Evolutionary conservation across 2,329 filamentous ascomycete genomes (phyloP).

Genomic region (Talaromyces sp.): DNA sequence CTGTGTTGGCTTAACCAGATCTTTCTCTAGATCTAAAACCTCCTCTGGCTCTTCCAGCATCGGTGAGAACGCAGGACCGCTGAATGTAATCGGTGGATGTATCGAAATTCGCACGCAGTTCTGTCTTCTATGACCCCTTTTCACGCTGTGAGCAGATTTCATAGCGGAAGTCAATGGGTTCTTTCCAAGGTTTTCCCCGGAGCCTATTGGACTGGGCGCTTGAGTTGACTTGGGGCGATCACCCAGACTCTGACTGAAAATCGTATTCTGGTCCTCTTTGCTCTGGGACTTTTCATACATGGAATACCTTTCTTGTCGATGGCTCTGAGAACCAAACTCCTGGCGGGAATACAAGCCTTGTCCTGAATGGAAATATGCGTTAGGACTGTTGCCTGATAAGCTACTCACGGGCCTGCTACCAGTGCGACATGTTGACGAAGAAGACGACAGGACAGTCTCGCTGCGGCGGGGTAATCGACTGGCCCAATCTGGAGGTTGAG

Average conservation of each 20-base stretch:
- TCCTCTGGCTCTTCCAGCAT: conserved; percentile 38
- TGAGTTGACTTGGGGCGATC: conserved; percentile 14
- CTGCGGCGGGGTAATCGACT: conserved; percentile 30
- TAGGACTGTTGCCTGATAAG: conserved; percentile 12
- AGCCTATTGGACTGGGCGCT: conserved; percentile 24
- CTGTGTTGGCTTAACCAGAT: conserved; percentile 6
- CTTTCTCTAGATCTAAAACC: conserved; percentile 27
- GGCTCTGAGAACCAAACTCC: conserved; percentile 17
- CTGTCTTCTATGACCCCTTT: conserved; percentile 41
- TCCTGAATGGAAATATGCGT: conserved; percentile 7
- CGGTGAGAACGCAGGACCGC: conserved; percentile 32
- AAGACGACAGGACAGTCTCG: conserved; percentile 28
- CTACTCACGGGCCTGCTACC: conserved; percentile 14
- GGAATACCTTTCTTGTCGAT: conserved; percentile 15
- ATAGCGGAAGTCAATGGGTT: conserved; percentile 31
- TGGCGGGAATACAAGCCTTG: conserved; percentile 18
- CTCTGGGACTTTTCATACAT: conserved; percentile 16
- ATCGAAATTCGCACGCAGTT: conserved; percentile 45
- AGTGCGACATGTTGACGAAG: conserved; percentile 10
- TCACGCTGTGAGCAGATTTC: conserved; percentile 32
- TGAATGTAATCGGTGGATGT: conserved; percentile 35
- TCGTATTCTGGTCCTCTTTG: conserved; percentile 8
- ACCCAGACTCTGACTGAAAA: conserved; percentile 17
- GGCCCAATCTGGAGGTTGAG: conserved; percentile 26
- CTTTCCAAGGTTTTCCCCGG: conserved; percentile 24